Conservation (phyloP, 805 yeast genomes). For the Wickerhamomyces kurtzmanii region DNA sequence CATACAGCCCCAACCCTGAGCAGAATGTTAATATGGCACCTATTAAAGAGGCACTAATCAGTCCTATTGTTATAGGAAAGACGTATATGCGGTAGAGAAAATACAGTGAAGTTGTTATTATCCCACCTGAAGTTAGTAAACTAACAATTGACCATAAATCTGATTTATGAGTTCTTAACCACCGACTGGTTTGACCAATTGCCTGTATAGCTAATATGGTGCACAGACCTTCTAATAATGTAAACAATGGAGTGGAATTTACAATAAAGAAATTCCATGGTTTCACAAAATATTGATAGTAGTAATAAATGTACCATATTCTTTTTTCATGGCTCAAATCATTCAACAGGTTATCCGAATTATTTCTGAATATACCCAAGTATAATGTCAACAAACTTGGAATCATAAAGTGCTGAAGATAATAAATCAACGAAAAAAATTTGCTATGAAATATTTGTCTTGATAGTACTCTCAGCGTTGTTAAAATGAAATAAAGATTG, state of each 20-base stretch:
- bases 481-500: slow-evolving; percentile 56
- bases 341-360: slow-evolving; percentile 13
- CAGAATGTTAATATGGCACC: slow-evolving; percentile 81
- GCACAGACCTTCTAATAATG: slow-evolving; percentile 88
- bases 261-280: slow-evolving; percentile 67
- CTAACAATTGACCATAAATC: slow-evolving; percentile 76
- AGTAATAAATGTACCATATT: slow-evolving; percentile 7
- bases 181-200: slow-evolving; percentile 70
- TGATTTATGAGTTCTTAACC: slow-evolving; percentile 52
- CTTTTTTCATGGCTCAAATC: slow-evolving; percentile 11
- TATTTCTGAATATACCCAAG: slow-evolving; percentile 39
- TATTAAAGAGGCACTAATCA: slow-evolving; percentile 68
- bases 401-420: slow-evolving; percentile 71
- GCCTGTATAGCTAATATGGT: slow-evolving; percentile 88
- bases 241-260: slow-evolving; percentile 83
- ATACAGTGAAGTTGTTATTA: slow-evolving; percentile 67
- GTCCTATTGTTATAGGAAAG: slow-evolving; percentile 58
- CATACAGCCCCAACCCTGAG: slow-evolving; percentile 66
- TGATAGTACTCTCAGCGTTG: slow-evolving; percentile 56
- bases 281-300: slow-evolving; percentile 29
- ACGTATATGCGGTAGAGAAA: slow-evolving; percentile 78
- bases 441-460: slow-evolving; percentile 15
- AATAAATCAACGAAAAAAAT: slow-evolving; percentile 41
- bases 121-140: slow-evolving; percentile 61
- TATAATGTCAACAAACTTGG: slow-evolving; percentile 75